phyloP scores from a whole-genome alignment of 2,329 filamentous ascomycete species.

The Aspergillus clavatus region DNA sequence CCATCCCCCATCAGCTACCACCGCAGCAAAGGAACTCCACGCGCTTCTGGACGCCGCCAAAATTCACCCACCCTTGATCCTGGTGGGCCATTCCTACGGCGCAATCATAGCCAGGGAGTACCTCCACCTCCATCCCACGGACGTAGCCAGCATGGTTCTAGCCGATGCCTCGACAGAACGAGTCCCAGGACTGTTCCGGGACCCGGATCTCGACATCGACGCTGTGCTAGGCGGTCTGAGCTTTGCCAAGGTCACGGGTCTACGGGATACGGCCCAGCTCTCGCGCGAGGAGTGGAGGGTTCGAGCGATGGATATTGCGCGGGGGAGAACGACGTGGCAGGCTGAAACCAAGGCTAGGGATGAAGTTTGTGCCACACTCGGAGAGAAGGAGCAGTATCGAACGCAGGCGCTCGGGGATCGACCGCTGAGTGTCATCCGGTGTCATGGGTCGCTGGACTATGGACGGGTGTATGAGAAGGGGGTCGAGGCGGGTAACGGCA shows the following conservation, averaged over 20 bases:
- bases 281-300: slow-evolving; percentile 32
- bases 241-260: slow-evolving; percentile 28
- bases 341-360: slow-evolving; percentile 20
- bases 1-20: slow-evolving; percentile 16
- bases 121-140: slow-evolving; percentile 26
- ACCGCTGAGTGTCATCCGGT: slow-evolving; percentile 36
- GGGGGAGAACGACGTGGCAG: slow-evolving; percentile 16
- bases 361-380: slow-evolving; percentile 25
- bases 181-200: slow-evolving; percentile 24
- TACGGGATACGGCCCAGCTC: slow-evolving; percentile 25
- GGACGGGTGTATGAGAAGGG: slow-evolving; percentile 30
- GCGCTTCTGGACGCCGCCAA: slow-evolving; percentile 20
- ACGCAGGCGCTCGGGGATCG: slow-evolving; percentile 21
- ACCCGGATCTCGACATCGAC: slow-evolving; percentile 28
- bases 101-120: slow-evolving; percentile 38
- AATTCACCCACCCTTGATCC: slow-evolving; percentile 26
- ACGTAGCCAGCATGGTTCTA: slow-evolving; percentile 36
- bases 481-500: slow-evolving; percentile 31
- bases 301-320: slow-evolving; percentile 27
- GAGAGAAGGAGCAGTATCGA: slow-evolving; percentile 29
- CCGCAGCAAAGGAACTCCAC: slow-evolving; percentile 30
- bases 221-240: slow-evolving; percentile 30
- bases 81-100: slow-evolving; percentile 40
- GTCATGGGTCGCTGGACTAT: slow-evolving; percentile 30
- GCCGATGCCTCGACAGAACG: slow-evolving; percentile 35